Conservation (phyloP, 2,329 filamentous ascomycete species). For the Colletotrichum navitas region DNA sequence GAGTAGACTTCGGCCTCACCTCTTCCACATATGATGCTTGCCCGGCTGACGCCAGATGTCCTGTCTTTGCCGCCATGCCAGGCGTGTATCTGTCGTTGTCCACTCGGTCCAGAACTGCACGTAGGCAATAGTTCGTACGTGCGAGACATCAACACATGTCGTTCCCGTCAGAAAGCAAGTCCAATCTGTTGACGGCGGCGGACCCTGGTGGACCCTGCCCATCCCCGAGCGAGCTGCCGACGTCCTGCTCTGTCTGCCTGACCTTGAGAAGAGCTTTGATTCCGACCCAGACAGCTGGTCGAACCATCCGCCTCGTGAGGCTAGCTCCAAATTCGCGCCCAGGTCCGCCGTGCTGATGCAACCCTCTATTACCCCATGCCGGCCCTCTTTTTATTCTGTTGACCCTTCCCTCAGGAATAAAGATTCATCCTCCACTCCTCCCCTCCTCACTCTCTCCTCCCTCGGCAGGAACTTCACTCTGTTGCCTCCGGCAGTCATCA, state of each 20-base stretch:
- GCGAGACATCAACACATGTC: conserved; percentile 34
- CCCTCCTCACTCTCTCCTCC: conserved; percentile 29
- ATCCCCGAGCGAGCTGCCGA: conserved; percentile 18
- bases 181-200: conserved; percentile 8
- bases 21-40: conserved; percentile 5
- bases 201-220: conserved; percentile 30
- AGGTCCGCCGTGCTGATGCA: conserved; percentile 34
- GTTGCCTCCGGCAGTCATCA: conserved; percentile 42
- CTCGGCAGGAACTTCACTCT: conserved; percentile 35
- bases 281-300: conserved; percentile 34
- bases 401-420: conserved; percentile 32
- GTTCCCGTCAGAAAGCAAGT: conserved; percentile 27
- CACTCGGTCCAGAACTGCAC: conserved; percentile 33
- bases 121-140: conserved; percentile 36
- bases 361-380: conserved; percentile 38
- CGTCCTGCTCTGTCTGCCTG: conserved; percentile 20
- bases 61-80: conserved; percentile 12
- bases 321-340: conserved; percentile 32
- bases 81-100: conserved; percentile 6
- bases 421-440: conserved; percentile 38
- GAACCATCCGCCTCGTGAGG: conserved; percentile 35
- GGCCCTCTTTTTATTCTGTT: conserved; percentile 34
- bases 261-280: conserved; percentile 36
- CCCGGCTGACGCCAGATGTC: conserved; percentile 38
- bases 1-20: conserved; percentile 19